These are phyloP conservation scores for Hemileccinum rubropunctum DNA, from an alignment of 768 basidiomycete species.

Conservation along the genomic window DNA sequence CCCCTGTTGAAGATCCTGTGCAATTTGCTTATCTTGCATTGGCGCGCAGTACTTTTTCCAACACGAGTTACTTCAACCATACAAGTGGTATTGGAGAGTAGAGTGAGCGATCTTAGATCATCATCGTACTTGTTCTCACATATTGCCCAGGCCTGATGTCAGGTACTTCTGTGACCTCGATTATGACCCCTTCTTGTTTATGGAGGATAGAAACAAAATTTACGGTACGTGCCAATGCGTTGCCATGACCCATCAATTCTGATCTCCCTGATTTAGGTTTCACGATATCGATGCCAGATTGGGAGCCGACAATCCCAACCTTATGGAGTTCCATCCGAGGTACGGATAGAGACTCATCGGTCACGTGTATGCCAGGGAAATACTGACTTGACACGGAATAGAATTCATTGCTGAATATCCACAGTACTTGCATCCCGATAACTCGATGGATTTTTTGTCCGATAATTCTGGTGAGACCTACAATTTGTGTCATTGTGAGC, in stretches of 20 bases:
- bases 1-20: not conserved
- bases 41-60: slow-evolving; percentile 53
- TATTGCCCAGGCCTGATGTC: slow-evolving; percentile 40
- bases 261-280: slow-evolving; percentile 39
- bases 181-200: slow-evolving; percentile 51
- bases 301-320: slow-evolving; percentile 58
- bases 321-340: slow-evolving; percentile 61
- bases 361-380: slow-evolving; percentile 30
- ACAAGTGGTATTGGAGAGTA: slow-evolving; percentile 63
- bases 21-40: slow-evolving; percentile 7
- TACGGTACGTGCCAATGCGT: slow-evolving; percentile 38
- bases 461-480: slow-evolving; percentile 63
- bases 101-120: slow-evolving; percentile 37
- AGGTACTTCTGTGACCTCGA: slow-evolving; percentile 55
- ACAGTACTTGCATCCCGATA: slow-evolving; percentile 51
- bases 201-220: slow-evolving; percentile 51
- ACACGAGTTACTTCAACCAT: slow-evolving; percentile 50
- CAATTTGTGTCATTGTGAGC: slow-evolving; percentile 63
- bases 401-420: slow-evolving; percentile 57
- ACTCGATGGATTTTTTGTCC: slow-evolving; percentile 63
- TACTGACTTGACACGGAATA: slow-evolving; percentile 39
- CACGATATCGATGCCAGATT: slow-evolving; percentile 65
- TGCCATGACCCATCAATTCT: too few relatives aligned
- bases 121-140: not conserved
- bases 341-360: slow-evolving; percentile 23